phyloP scores from a whole-genome alignment of 768 basidiomycete genomes.

The Clathrus columnatus region DNA sequence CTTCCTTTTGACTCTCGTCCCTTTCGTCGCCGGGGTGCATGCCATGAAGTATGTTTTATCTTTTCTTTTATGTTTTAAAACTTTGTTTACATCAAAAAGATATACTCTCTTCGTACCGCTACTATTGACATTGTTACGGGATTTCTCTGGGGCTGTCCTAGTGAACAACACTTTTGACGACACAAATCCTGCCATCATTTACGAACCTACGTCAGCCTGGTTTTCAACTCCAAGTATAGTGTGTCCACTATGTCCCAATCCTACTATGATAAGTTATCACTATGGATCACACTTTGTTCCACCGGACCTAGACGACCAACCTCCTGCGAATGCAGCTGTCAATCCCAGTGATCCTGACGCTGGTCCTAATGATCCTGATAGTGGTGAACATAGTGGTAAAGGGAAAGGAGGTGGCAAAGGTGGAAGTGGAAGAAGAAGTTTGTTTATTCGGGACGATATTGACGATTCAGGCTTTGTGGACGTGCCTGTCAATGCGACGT shows the following conservation, averaged over 20 bases:
- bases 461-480: slow-evolving; percentile 28
- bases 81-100: slow-evolving; percentile 9
- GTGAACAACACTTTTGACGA: slow-evolving; percentile 33
- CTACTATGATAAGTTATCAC: slow-evolving; percentile 25
- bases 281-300: slow-evolving; percentile 22
- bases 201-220: slow-evolving; percentile 31
- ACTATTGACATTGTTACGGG: slow-evolving; percentile 3
- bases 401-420: not conserved
- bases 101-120: slow-evolving; percentile 5
- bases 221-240: not conserved
- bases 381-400: slow-evolving; percentile 4
- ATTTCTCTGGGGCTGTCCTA: slow-evolving; percentile 14
- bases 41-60: slow-evolving; percentile 2
- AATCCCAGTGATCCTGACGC: not conserved
- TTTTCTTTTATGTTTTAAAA: not conserved
- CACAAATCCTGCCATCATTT: slow-evolving; percentile 28
- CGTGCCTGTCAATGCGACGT: slow-evolving; percentile 26
- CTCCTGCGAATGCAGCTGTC: not conserved
- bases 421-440: not conserved
- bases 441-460: not conserved
- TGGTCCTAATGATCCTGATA: slow-evolving; percentile 1
- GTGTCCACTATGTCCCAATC: slow-evolving; percentile 26
- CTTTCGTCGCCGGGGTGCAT: slow-evolving; percentile 13
- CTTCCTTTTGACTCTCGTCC: slow-evolving; percentile 4
- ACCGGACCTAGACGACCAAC: slow-evolving; percentile 7